Base-by-base conservation (phyloP, 179 eudicot genomes). In the Heliamphora ciliata region DNA sequence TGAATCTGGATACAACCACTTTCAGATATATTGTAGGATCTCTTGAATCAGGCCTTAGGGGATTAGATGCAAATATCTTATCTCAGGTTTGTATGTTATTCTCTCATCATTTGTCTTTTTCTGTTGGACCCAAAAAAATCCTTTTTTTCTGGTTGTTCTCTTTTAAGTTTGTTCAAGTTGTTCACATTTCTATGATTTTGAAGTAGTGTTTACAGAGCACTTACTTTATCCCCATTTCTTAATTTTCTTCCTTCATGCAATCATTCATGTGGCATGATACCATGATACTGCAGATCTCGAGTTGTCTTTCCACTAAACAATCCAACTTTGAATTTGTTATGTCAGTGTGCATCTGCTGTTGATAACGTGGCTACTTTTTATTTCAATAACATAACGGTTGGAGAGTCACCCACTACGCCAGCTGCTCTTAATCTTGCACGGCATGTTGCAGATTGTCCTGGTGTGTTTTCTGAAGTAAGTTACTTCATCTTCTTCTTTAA, bases 41-140 rank as follows among this genome's bases (percentile, higher is more conserved):
- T 46, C 97, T 96, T 82, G 99, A 96, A 86, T 92, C 99, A 66
- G 99, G 99, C 84, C 92, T 96, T 59, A 93, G 91, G 86, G 99
- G 90, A 80, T 88, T 96, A 60, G 98, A 96, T 86, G 73, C 92
- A 13, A 88, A 90, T 85, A 92, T 96, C 76, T 89, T 97, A 67
- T 82, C 98, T 47, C 99, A 96, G 99, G 99, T 94, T 83, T 59
- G 86, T 84, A 54, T 61, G 31, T 44, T 50, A 47, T 69, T 59
- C 59, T 18, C 8, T 61, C 48, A 60, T 73, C 14, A 3, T 82
- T 14, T 79, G 8, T 64, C 4, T 10, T 79, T 51, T 79, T 64
- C 70, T 76, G 56, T 47, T 63, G 71, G n/a, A 21, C 40, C 9
- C 31, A 7, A 58, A 13, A 24, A 31, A 24, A 55, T 21, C 4